Conservation (phyloP, 176 grass and related monocot genomes). For the Carex pumila region DNA sequence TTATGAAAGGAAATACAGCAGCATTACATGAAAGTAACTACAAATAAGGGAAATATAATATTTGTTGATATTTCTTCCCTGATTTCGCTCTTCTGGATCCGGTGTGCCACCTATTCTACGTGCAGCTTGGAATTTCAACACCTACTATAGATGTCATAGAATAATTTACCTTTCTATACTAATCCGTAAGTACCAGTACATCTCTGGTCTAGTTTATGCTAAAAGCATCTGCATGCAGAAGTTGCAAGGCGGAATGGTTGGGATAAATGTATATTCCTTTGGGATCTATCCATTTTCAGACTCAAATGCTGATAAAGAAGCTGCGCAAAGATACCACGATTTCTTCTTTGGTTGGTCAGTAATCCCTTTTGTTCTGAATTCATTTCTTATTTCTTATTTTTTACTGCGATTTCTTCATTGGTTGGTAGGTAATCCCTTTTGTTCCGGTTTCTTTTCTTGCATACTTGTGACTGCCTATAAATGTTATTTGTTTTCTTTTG, state of each 20-base stretch:
- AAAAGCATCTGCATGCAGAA: conserved; percentile 13
- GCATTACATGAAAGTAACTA: too few relatives aligned
- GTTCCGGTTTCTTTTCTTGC: too few relatives aligned
- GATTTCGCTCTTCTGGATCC: too few relatives aligned
- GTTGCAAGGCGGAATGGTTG: conserved; percentile 35
- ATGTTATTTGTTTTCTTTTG: too few relatives aligned
- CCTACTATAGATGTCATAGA: not conserved
- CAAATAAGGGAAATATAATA: too few relatives aligned
- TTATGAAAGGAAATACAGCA: too few relatives aligned
- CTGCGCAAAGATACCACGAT: conserved; percentile 26
- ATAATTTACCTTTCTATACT: not conserved
- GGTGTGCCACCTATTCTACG: too few relatives aligned
- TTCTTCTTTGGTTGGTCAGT: conserved; percentile 44
- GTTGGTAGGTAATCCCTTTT: too few relatives aligned
- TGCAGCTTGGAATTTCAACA: too few relatives aligned
- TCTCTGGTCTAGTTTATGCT: not conserved
- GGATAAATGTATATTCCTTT: conserved; percentile 37
- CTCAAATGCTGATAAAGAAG: conserved; percentile 29
- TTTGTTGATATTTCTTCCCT: too few relatives aligned
- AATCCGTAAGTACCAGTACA: not conserved
- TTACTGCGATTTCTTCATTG: too few relatives aligned
- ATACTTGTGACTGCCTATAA: too few relatives aligned
- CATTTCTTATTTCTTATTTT: not conserved
- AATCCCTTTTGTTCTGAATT: not conserved
- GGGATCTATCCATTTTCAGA: conserved; percentile 47